Evolutionary conservation across 768 basidiomycete genomes (phyloP).

Genomic region (Flagelloscypha sp.): DNA sequence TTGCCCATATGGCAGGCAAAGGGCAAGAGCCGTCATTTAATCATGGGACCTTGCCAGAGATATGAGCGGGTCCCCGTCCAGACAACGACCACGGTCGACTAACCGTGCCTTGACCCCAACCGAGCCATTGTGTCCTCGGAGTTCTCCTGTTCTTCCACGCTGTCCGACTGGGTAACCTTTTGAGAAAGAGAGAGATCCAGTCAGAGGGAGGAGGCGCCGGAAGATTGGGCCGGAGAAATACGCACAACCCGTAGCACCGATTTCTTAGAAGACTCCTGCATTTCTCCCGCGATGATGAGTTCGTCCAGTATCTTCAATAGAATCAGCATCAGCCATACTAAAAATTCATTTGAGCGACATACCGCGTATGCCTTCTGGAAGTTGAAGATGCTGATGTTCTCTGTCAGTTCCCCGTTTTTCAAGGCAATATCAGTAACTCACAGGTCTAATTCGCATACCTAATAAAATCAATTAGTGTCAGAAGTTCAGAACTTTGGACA

Average conservation of each 20-base stretch:
- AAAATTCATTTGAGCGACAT: constrained; percentile 17
- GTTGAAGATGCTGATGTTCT: constrained; percentile 75
- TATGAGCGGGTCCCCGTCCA: too few relatives aligned
- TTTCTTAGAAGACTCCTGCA: constrained; percentile 86
- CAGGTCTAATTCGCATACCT: constrained; percentile 93
- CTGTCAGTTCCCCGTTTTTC: background rate
- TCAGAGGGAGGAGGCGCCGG: constrained; percentile 1
- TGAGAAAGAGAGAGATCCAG: constrained; percentile 1
- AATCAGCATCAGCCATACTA: constrained; percentile 2
- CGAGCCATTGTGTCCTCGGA: constrained; percentile 75
- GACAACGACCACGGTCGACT: too few relatives aligned
- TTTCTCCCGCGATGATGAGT: constrained; percentile 85
- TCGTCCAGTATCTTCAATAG: constrained; percentile 76
- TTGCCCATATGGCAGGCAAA: too few relatives aligned
- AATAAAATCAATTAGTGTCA: background rate
- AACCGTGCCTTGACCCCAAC: constrained; percentile 65
- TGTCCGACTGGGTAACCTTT: constrained; percentile 81
- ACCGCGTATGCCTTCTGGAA: constrained; percentile 95
- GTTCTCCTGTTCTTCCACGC: constrained; percentile 78
- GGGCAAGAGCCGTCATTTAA: too few relatives aligned
- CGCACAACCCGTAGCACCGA: constrained; percentile 53
- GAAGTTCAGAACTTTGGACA: background rate
- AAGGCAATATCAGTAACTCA: constrained; percentile 27
- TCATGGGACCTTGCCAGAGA: too few relatives aligned
- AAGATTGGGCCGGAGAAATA: constrained; percentile 7